Conservation (phyloP, 2,329 filamentous ascomycete species). For the Pestalotiopsis sp. region DNA sequence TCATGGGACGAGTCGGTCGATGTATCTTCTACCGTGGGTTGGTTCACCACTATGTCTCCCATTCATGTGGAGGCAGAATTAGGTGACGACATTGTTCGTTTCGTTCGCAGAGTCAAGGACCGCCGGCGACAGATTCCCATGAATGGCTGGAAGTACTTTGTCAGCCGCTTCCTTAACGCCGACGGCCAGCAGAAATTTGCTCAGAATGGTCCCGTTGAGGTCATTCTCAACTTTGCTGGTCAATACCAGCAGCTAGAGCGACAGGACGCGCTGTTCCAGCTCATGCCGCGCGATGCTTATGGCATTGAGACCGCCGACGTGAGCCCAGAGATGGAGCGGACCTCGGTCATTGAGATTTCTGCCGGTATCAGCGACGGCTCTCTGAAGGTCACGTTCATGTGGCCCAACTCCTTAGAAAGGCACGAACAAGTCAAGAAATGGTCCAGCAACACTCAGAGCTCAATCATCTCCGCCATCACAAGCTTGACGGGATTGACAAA, state of each 20-base stretch:
- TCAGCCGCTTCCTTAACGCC: not conserved
- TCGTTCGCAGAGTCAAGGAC: conserved; percentile 6
- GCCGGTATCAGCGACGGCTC: conserved; percentile 23
- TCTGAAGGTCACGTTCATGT: conserved; percentile 26
- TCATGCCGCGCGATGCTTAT: conserved; percentile 50
- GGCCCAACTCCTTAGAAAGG: conserved; percentile 25
- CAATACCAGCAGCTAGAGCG: conserved; percentile 47
- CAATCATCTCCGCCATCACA: conserved; percentile 8
- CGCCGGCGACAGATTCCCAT: conserved; percentile 2
- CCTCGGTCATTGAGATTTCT: conserved; percentile 27
- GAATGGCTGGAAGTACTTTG: conserved; percentile 10
- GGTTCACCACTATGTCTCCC: conserved; percentile 11
- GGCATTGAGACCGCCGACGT: conserved; percentile 24
- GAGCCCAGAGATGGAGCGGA: conserved; percentile 22
- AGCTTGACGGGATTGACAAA: not conserved
- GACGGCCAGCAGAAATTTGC: conserved; percentile 2
- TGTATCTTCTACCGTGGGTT: conserved; percentile 1
- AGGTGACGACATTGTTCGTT: not conserved
- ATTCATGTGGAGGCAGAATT: not conserved
- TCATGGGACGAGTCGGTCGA: conserved; percentile 10
- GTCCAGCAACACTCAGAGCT: conserved; percentile 17
- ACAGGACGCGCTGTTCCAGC: conserved; percentile 49
- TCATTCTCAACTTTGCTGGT: conserved; percentile 50
- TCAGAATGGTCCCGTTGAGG: not conserved
- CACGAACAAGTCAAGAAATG: conserved; percentile 22